These are phyloP conservation scores for Aurantiochytrium sp. DNA, from an alignment of 108 stramenopile species.

Conservation along the genomic window DNA sequence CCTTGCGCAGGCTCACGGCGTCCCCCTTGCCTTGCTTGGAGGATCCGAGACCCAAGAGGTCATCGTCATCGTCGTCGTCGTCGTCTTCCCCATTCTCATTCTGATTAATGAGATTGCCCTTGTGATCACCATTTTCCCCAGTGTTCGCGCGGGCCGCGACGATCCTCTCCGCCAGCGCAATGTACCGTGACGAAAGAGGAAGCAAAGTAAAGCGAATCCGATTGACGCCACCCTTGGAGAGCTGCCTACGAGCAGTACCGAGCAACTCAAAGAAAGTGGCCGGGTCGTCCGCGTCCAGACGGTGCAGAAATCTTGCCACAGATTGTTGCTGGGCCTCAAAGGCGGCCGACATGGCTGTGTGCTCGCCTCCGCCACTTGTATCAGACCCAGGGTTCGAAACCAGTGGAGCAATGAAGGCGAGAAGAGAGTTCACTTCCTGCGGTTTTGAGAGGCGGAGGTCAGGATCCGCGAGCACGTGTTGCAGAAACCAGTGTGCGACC, in stretches of 20 bases:
- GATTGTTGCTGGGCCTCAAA: constrained; percentile 64
- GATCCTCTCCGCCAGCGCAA: constrained; percentile 64
- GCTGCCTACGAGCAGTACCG: constrained; percentile 57
- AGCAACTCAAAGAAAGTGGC: constrained; percentile 74
- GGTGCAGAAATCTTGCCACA: constrained; percentile 80
- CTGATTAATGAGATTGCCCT: not conserved
- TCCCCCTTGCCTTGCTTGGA: not conserved
- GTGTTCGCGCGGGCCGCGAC: not conserved
- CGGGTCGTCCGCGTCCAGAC: constrained; percentile 70
- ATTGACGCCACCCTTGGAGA: constrained; percentile 50
- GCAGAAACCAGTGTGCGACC: constrained; percentile 65
- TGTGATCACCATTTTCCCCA: too few relatives aligned
- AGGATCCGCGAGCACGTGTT: constrained; percentile 36
- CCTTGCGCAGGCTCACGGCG: constrained; percentile 55
- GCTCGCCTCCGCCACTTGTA: constrained; percentile 46
- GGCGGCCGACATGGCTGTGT: constrained; percentile 24
- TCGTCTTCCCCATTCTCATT: constrained; percentile 12
- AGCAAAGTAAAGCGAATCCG: constrained; percentile 64
- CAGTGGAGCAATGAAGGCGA: constrained; percentile 77
- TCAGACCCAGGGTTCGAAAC: constrained; percentile 3
- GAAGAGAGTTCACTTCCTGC: constrained; percentile 64
- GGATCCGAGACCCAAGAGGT: not conserved
- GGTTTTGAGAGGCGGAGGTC: constrained; percentile 31
- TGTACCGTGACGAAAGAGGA: constrained; percentile 70
- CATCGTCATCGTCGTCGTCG: constrained; percentile 13